Evolutionary conservation across 257 asterid genomes (phyloP), one percentile per base, ranked within the genome.

Genomic region (Gentiana dahurica): DNA sequence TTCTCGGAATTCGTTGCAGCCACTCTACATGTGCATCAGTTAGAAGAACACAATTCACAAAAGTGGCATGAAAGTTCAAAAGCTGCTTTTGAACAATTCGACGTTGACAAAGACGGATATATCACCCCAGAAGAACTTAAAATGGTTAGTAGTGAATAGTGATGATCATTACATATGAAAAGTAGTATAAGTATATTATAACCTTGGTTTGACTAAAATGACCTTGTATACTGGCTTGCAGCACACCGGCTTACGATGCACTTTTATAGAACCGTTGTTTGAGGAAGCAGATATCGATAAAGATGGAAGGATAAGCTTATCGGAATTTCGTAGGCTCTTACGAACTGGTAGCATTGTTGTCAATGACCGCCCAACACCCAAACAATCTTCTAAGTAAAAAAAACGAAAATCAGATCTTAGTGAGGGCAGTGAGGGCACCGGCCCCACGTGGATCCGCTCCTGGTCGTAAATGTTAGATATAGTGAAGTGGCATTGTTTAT

Each of bases 1-100:
- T 92, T 92, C 84, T 51, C 93, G 1, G 98, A 92, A 78, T 92
- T 92, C 50, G 96, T 85, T 45, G 98, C 98, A 8, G 98, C 98
- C 52, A 92, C 98, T 2, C 59, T 92, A 49, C 98, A 92, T 57
- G 97, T 92, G 60, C 89, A 83, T 74, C 98, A 92, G 61, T 61
- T 92, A 73, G 94, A 88, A 72, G 97, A 88, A 79, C 97, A 92
- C 57, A 73, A 85, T 72, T 71, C 87, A 0, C 88, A 70, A 51
- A 83, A 79, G 69, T 92, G 98, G 98, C 90, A 78, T 49, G 77
- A 80, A 56, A 74, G 88, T 58, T 92, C 97, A 6, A 86, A 71
- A 67, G 77, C 89, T 52, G 98, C 98, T 66, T 92, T 92, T 60
- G 93, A 88, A 54, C 81, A 92, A 73, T 92, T 92, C 56, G 98